phyloP scores from a whole-genome alignment of 164 flowering plant genomes.

The Taxillus chinensis region DNA sequence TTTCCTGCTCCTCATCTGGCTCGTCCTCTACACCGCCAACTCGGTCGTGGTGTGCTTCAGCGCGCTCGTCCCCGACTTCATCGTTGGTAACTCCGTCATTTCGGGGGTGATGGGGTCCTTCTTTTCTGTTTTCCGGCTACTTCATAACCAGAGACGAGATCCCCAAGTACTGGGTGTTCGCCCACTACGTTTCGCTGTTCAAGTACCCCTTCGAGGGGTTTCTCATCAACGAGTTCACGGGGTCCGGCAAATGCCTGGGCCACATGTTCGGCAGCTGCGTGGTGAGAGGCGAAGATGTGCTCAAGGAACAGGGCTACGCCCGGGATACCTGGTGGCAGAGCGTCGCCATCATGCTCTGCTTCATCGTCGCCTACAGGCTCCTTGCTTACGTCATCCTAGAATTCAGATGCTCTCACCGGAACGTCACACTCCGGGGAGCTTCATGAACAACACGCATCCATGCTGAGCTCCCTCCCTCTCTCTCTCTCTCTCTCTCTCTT shows the following conservation, averaged over 20 bases:
- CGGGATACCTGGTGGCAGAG: constrained; percentile 69
- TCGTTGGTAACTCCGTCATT: constrained; percentile 82
- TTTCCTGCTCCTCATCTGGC: constrained; percentile 67
- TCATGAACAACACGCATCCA: background rate
- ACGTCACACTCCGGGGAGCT: constrained; percentile 16
- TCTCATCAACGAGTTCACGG: constrained; percentile 78
- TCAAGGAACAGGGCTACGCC: constrained; percentile 66
- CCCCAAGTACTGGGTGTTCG: constrained; percentile 78
- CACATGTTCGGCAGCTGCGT: constrained; percentile 58
- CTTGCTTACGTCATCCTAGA: constrained; percentile 78
- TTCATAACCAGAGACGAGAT: constrained; percentile 72
- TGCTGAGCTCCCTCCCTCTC: background rate
- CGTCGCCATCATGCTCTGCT: constrained; percentile 62
- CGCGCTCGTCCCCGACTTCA: constrained; percentile 88
- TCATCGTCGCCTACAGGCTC: constrained; percentile 76
- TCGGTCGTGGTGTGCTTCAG: constrained; percentile 95
- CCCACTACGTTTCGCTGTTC: constrained; percentile 83
- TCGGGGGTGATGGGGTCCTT: constrained; percentile 89
- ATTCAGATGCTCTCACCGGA: constrained; percentile 55
- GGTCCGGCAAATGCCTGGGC: constrained; percentile 57
- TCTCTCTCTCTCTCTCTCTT: background rate
- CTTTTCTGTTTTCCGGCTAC: constrained; percentile 90
- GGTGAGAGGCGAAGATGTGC: constrained; percentile 65
- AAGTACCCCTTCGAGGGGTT: constrained; percentile 98
- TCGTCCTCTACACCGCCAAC: constrained; percentile 79